Evolutionary conservation across 352 stramenopile genomes (phyloP).

Genomic region (Globisporangium recalcitrans): DNA sequence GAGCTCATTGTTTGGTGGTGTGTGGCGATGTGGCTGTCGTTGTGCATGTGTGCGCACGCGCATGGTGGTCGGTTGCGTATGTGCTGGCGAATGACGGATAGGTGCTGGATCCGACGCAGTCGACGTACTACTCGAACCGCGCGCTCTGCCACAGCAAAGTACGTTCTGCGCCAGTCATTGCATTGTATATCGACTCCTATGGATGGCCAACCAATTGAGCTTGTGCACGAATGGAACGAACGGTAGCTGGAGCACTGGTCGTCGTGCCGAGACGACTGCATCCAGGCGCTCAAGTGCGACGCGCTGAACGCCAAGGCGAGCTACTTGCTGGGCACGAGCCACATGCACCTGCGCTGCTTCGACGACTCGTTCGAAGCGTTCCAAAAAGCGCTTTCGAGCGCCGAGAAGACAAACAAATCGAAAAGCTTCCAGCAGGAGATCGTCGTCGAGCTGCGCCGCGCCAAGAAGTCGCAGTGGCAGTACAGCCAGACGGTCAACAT

Average conservation of each 20-base stretch:
- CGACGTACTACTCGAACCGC: conserved; percentile 79
- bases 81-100: conserved; percentile 9
- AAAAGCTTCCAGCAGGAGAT: conserved; percentile 57
- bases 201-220: not conserved
- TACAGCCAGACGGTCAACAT: conserved; percentile 32
- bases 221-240: not conserved
- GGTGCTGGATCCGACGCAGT: conserved; percentile 50
- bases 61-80: too few species aligned
- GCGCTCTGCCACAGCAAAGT: conserved; percentile 71
- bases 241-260: conserved; percentile 54
- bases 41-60: not conserved
- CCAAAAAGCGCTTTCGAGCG: conserved; percentile 37
- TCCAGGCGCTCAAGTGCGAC: conserved; percentile 46
- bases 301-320: conserved; percentile 67
- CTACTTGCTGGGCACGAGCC: conserved; percentile 68
- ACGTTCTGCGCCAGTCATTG: not conserved
- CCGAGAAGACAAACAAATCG: conserved; percentile 54
- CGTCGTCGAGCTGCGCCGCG: conserved; percentile 41
- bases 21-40: not conserved
- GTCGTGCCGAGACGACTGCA: conserved; percentile 59
- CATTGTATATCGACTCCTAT: not conserved
- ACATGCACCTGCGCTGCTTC: conserved; percentile 41
- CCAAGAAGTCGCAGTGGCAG: conserved; percentile 67
- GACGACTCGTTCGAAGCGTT: conserved; percentile 49
- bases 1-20: not conserved